A percentile compares a stretch with the other conserved stretches of the same genome.
These are phyloP conservation scores for Wickerhamiella vanderwaltii DNA, from an alignment of 805 yeast genomes.

Conservation along the genomic window DNA sequence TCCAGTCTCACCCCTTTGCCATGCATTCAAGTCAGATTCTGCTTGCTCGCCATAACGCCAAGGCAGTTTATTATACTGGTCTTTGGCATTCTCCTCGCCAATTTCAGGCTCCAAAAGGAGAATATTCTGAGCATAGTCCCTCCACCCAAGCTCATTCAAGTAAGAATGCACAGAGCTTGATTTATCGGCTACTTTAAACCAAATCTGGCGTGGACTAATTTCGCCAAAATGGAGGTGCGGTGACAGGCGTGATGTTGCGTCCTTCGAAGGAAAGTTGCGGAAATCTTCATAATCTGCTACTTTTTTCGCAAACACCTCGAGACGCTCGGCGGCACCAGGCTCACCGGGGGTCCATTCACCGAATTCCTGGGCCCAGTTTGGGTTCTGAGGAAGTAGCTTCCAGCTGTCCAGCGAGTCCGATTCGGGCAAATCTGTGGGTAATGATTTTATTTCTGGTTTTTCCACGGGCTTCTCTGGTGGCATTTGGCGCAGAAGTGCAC, in stretches of 20 bases:
- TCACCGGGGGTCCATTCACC: conserved; percentile 6
- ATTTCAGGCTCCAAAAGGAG: conserved; percentile 32
- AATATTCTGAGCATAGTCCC: conserved; percentile 44
- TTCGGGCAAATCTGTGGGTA: conserved; percentile 2
- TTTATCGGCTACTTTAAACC: conserved; percentile 22
- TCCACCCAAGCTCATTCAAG: conserved; percentile 46
- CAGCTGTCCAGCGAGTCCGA: conserved; percentile 2
- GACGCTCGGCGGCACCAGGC: conserved; percentile 4
- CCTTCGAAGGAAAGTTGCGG: conserved; percentile 27
- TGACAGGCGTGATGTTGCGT: conserved; percentile 34
- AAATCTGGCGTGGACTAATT: conserved; percentile 31
- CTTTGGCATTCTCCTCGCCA: conserved; percentile 34
- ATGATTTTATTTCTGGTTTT: neutral
- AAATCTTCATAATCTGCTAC: conserved; percentile 27
- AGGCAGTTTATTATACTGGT: conserved; percentile 24
- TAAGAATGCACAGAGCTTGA: conserved; percentile 33
- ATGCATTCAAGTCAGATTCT: conserved; percentile 24
- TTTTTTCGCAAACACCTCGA: conserved; percentile 11
- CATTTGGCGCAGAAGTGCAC: conserved; percentile 4
- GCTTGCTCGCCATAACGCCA: conserved; percentile 7
- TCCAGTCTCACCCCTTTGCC: conserved; percentile 47
- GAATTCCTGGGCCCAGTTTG: conserved; percentile 7
- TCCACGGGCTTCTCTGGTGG: conserved; percentile 4
- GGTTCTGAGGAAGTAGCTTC: conserved; percentile 2
- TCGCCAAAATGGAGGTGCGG: conserved; percentile 31